Evolutionary conservation across 2,329 filamentous ascomycete genomes (phyloP).

Genomic region (Bipolaris victoriae): DNA sequence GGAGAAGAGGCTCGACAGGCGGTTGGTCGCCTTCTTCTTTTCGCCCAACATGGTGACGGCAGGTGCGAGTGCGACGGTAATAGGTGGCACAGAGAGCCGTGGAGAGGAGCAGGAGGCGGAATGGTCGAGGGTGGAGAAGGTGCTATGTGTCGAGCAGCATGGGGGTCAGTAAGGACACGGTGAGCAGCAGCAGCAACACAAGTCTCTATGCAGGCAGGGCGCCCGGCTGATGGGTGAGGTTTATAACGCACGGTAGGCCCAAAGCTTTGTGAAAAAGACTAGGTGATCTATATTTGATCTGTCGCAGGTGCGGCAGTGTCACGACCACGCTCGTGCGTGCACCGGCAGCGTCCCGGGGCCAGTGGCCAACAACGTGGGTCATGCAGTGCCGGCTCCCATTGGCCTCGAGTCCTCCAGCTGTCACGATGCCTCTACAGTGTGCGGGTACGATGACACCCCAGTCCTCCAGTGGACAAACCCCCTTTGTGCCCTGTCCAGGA

Average conservation of each 20-base stretch:
- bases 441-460: background rate
- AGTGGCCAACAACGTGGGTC: constrained; percentile 29
- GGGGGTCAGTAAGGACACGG: constrained; percentile 15
- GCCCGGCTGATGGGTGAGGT: constrained; percentile 17
- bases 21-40: constrained; percentile 41
- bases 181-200: constrained; percentile 28
- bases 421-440: constrained; percentile 4
- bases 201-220: constrained; percentile 28
- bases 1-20: constrained; percentile 46
- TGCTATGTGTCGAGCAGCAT: constrained; percentile 19
- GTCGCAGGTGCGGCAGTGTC: constrained; percentile 34
- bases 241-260: constrained; percentile 12
- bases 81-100: constrained; percentile 1
- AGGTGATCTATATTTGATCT: constrained; percentile 36
- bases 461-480: constrained; percentile 7
- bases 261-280: constrained; percentile 24
- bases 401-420: constrained; percentile 5
- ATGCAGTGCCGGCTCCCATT: constrained; percentile 9
- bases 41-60: constrained; percentile 28
- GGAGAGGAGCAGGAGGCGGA: background rate
- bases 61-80: background rate
- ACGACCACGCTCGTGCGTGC: constrained; percentile 28
- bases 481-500: constrained; percentile 2
- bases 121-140: constrained; percentile 6
- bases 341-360: constrained; percentile 17